Percentiles rank a stretch among this genome's conserved stretches.
These are phyloP conservation scores for Talaromyces rugulosus DNA, from an alignment of 2,329 filamentous ascomycete species.

Conservation along the genomic window DNA sequence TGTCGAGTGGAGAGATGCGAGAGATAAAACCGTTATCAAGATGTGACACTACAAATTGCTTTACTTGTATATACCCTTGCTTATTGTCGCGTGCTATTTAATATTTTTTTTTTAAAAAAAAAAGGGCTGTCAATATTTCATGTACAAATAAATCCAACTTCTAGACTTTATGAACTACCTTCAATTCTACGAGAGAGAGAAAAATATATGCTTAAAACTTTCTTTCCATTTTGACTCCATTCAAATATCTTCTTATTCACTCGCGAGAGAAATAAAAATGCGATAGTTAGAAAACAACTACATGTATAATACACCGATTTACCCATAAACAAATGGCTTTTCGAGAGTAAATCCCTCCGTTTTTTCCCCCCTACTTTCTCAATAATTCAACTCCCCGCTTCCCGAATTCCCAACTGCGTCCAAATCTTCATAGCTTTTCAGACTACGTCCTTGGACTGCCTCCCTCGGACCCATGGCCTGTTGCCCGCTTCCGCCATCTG, in stretches of 20 bases:
- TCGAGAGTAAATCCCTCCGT: not conserved
- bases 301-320: constrained; percentile 31
- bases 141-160: not conserved
- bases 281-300: constrained; percentile 59
- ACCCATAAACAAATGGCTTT: not conserved
- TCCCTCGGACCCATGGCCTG: constrained; percentile 77
- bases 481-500: constrained; percentile 61
- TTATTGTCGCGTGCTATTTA: too few relatives aligned
- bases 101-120: too few relatives aligned
- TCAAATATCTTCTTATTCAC: not conserved
- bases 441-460: constrained; percentile 83
- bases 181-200: not conserved
- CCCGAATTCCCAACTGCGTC: constrained; percentile 75
- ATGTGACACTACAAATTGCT: constrained; percentile 33
- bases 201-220: not conserved
- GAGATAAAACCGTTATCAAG: constrained; percentile 52
- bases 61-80: not conserved
- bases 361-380: constrained; percentile 20
- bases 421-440: constrained; percentile 97
- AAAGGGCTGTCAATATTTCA: not conserved
- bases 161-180: not conserved
- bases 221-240: not conserved
- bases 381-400: constrained; percentile 88
- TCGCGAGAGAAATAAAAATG: constrained; percentile 29
- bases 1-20: constrained; percentile 63